Percentiles rank a stretch among this genome's conserved stretches.
Evolutionary conservation across 768 basidiomycete genomes (phyloP).

Genomic region (Thelephora ganbajun): DNA sequence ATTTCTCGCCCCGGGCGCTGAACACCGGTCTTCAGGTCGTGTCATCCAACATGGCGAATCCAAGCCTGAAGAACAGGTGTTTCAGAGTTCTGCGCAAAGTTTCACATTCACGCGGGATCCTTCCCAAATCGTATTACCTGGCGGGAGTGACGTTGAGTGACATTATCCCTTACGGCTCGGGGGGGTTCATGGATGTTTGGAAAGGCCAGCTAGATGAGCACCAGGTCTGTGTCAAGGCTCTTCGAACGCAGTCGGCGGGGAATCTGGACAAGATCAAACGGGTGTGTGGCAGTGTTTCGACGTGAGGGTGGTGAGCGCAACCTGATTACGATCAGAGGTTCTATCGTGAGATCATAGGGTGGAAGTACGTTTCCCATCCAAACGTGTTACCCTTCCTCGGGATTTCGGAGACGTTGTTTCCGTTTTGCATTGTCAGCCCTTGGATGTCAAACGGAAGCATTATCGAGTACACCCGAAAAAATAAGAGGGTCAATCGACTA

Average conservation of each 20-base stretch:
- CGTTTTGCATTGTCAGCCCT: slow-evolving; percentile 7
- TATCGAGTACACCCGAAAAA: slow-evolving; percentile 3
- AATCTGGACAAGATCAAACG: neutral
- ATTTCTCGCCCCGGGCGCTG: too few relatives aligned
- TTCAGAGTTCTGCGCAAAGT: neutral
- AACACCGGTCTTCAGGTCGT: too few relatives aligned
- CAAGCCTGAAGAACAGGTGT: neutral
- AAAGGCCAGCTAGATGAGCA: neutral
- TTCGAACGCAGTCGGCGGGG: neutral
- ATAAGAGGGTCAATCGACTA: neutral
- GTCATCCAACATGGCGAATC: too few relatives aligned
- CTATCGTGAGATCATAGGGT: too few relatives aligned
- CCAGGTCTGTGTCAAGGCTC: neutral
- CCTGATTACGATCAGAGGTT: too few relatives aligned
- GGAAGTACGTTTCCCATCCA: slow-evolving; percentile 7
- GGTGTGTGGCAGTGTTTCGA: neutral
- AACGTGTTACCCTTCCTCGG: slow-evolving; percentile 8
- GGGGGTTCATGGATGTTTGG: neutral
- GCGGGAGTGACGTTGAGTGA: neutral
- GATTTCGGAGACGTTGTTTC: slow-evolving; percentile 1
- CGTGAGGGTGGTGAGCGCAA: too few relatives aligned
- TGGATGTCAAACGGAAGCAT: slow-evolving; percentile 7
- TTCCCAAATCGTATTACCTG: neutral
- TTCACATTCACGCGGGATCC: neutral
- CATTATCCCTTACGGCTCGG: neutral